These are phyloP conservation scores for Dalbergia oliveri DNA, from an alignment of 306 rosid genomes.

Conservation along the genomic window DNA sequence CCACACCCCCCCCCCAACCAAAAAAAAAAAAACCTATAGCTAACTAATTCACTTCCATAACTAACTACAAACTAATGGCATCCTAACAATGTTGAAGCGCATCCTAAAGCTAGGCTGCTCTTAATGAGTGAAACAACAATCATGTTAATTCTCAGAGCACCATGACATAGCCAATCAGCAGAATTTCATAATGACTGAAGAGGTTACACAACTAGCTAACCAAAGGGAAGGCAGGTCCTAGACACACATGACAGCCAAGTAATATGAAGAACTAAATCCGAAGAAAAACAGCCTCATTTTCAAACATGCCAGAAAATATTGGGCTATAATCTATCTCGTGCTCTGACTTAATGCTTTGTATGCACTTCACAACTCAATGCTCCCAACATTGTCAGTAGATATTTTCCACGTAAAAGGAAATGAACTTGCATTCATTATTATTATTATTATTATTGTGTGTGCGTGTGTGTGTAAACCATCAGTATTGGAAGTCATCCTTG, in stretches of 20 bases:
- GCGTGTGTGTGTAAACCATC: no score
- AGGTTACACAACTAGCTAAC: slow-evolving; percentile 27
- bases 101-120: slow-evolving; percentile 37
- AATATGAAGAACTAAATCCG: no score
- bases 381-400: slow-evolving; percentile 20
- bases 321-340: slow-evolving; percentile 29
- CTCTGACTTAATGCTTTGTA: slow-evolving; percentile 8
- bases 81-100: not conserved
- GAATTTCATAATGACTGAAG: slow-evolving; percentile 35
- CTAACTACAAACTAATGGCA: no score
- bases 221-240: slow-evolving; percentile 8
- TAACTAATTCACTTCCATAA: no score
- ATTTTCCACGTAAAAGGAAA: slow-evolving; percentile 7
- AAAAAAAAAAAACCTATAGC: no score
- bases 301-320: slow-evolving; percentile 14
- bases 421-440: not conserved
- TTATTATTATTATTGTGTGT: no score
- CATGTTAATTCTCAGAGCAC: slow-evolving; percentile 17
- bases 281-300: not conserved
- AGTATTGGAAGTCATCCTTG: no score
- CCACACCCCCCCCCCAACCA: no score
- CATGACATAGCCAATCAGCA: slow-evolving; percentile 20
- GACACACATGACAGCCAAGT: no score
- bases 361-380: slow-evolving; percentile 25
- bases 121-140: slow-evolving; percentile 25